phyloP scores from a whole-genome alignment of 345 rosid genomes.

The Pugionium dolabratum region DNA sequence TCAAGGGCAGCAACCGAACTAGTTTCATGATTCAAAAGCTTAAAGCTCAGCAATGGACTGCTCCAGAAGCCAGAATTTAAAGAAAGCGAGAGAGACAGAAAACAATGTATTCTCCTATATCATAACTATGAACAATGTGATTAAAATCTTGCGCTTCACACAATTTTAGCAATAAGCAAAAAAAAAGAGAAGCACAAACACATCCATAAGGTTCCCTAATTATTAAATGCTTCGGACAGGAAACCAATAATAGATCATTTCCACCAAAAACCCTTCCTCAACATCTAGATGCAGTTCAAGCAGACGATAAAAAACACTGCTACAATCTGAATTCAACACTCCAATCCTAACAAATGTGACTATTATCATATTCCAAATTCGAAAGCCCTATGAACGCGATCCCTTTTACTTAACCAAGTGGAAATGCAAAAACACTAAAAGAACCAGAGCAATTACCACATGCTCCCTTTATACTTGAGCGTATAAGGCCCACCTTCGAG shows the following conservation, averaged over 20 bases:
- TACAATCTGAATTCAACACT: not conserved
- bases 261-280: not conserved
- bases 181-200: not conserved
- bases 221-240: not conserved
- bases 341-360: not conserved
- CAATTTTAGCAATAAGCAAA: constrained; percentile 1
- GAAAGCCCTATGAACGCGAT: no score
- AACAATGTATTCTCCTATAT: not conserved
- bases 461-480: constrained; percentile 83
- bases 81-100: not conserved
- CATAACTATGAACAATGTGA: not conserved
- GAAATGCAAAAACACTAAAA: not conserved
- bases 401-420: no score
- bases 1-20: constrained; percentile 10
- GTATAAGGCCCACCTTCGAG: constrained; percentile 89
- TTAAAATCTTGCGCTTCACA: not conserved
- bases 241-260: not conserved
- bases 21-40: not conserved
- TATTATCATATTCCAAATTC: not conserved
- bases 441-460: constrained; percentile 62
- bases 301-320: constrained; percentile 1
- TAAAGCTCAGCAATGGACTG: not conserved
- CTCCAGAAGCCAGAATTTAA: not conserved
- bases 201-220: not conserved
- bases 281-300: constrained; percentile 18